These are phyloP conservation scores for Pulveroboletus sp. DNA, from an alignment of 768 basidiomycete species.

Conservation along the genomic window DNA sequence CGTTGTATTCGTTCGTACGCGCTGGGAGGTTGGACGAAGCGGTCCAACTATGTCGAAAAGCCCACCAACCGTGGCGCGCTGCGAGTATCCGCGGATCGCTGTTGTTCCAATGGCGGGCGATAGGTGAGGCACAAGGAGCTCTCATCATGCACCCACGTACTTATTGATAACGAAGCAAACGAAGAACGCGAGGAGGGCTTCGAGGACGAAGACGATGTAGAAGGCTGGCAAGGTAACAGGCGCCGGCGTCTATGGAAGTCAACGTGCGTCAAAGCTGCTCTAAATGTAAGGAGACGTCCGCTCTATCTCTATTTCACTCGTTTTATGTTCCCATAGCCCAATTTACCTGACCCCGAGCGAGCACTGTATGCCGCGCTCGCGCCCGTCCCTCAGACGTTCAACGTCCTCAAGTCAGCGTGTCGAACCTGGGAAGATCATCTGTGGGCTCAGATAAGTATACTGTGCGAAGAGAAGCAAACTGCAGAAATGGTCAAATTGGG, in stretches of 20 bases:
- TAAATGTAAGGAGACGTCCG: conserved; percentile 47
- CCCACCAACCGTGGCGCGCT: conserved; percentile 89
- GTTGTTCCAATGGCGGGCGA: conserved; percentile 69
- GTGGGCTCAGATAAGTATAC: conserved; percentile 82
- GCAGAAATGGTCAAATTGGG: conserved; percentile 59
- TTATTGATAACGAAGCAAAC: conserved; percentile 40
- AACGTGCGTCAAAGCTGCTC: conserved; percentile 73
- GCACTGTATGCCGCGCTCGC: conserved; percentile 82
- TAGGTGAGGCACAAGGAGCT: conserved; percentile 46
- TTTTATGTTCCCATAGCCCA: conserved; percentile 36
- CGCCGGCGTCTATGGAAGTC: conserved; percentile 84
- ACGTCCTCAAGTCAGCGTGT: conserved; percentile 67
- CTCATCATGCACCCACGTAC: conserved; percentile 24
- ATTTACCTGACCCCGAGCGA: conserved; percentile 70
- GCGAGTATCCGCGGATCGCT: conserved; percentile 83
- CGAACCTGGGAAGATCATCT: conserved; percentile 93
- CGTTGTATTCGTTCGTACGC: conserved; percentile 77
- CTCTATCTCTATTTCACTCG: not conserved
- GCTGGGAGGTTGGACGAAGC: conserved; percentile 85
- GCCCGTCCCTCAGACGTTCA: conserved; percentile 64
- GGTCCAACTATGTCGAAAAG: conserved; percentile 72
- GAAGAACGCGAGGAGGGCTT: conserved; percentile 46
- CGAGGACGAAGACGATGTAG: conserved; percentile 40
- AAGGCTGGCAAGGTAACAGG: conserved; percentile 70
- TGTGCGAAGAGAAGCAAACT: conserved; percentile 78